Evolutionary conservation across 2,329 filamentous ascomycete genomes (phyloP).

Genomic region (Scopulariopsis brevicaulis): DNA sequence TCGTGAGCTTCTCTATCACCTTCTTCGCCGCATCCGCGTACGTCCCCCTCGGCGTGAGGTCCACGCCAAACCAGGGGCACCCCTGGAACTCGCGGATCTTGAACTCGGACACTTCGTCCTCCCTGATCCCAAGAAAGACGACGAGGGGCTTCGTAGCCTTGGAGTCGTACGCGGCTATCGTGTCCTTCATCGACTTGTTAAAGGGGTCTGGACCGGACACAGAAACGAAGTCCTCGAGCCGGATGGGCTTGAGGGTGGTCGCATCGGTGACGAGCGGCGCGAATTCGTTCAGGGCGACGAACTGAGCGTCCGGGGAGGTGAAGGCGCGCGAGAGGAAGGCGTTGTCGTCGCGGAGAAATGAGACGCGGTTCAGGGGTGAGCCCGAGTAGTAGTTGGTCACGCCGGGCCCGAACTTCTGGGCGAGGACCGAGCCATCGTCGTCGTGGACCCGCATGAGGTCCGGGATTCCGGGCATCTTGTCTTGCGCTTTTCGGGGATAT

Average conservation of each 20-base stretch:
- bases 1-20: slow-evolving; percentile 27
- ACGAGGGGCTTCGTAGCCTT: slow-evolving; percentile 47
- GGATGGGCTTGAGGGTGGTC: slow-evolving; percentile 54
- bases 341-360: slow-evolving; percentile 62
- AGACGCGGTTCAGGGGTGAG: slow-evolving; percentile 66
- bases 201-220: slow-evolving; percentile 67
- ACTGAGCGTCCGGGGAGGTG: slow-evolving; percentile 51
- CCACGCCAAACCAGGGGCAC: slow-evolving; percentile 78
- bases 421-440: slow-evolving; percentile 54
- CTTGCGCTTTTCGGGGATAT: neutral
- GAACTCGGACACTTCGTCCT: slow-evolving; percentile 38
- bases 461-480: slow-evolving; percentile 28
- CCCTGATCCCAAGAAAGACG: slow-evolving; percentile 77
- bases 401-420: slow-evolving; percentile 67
- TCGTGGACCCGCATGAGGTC: slow-evolving; percentile 18
- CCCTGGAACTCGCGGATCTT: slow-evolving; percentile 63
- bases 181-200: slow-evolving; percentile 57
- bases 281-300: slow-evolving; percentile 71
- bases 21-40: slow-evolving; percentile 50
- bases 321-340: slow-evolving; percentile 60
- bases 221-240: slow-evolving; percentile 54
- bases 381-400: slow-evolving; percentile 78
- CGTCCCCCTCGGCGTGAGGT: slow-evolving; percentile 64
- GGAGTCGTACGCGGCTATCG: slow-evolving; percentile 66
- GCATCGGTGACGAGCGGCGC: slow-evolving; percentile 54